Evolutionary conservation across 2,329 filamentous ascomycete species (phyloP), one percentile per base, ranked within the genome.

Genomic region (Fusarium mexicanum): DNA sequence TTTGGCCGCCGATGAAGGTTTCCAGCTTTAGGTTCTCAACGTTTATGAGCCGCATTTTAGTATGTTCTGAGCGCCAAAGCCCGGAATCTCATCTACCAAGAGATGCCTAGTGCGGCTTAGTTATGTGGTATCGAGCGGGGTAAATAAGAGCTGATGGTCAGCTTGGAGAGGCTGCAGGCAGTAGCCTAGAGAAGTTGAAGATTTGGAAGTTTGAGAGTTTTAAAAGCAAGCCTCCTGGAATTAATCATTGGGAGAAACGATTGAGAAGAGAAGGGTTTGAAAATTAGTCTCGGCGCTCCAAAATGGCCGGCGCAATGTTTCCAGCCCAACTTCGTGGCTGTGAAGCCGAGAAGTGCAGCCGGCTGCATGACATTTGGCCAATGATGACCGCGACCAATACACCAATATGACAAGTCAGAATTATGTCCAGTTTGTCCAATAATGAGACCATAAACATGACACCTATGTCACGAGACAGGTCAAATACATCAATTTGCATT

Each of bases 21-120:
- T 67, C n/a, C 14, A 67, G n/a, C 13, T 31, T 6, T 16, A 53
- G n/a, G 2, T 41, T 53, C 1, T 53, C 20, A 11, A 67, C 53
- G 18, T 67, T 53, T 5, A 67, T 67, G 4, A 68, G 62, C 9
- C 46, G 40, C 62, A 66, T 64, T 8, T 22, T n/a, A 24, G 9
- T 37, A 8, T 26, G 5, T 17, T 16, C 5, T 10, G 13, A 46
- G 3, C 13, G 29, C 10, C 54, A 16, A 33, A 14, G 4, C 6
- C 11, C 17, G 22, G 8, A 3, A 8, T 20, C n/a, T 26, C 7
- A 24, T 22, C 9, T 22, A 29, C 5, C 3, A 10, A 59, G n/a
- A 26, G 7, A 54, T 26, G 13, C 14, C 1, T 2, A 22, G 35
- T 38, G 35, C 24, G 18, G 18, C 14, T 54, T 3, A 29, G 20